Conservation (phyloP, 2,329 filamentous ascomycete species). For the Harringtonia lauricola region DNA sequence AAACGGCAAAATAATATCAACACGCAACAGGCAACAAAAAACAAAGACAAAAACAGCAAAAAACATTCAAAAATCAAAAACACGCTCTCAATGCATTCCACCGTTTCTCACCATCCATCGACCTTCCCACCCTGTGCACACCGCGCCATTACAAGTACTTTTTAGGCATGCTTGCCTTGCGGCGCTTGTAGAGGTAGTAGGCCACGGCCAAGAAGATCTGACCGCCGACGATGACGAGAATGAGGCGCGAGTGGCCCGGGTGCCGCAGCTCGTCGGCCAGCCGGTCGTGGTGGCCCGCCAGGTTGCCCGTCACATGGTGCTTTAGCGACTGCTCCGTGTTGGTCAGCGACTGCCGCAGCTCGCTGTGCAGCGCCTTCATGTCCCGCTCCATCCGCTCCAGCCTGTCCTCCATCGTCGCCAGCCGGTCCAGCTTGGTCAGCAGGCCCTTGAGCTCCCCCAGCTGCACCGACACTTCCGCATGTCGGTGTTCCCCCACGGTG, state of each 20-base stretch:
- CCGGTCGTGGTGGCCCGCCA: conserved; percentile 33
- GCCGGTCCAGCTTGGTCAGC: conserved; percentile 31
- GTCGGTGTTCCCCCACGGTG: conserved; percentile 41
- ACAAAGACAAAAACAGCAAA: background rate
- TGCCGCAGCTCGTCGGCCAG: conserved; percentile 33
- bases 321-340: conserved; percentile 41
- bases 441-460: conserved; percentile 35
- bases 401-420: conserved; percentile 27
- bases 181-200: conserved; percentile 72
- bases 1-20: no score
- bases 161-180: conserved; percentile 68
- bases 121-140: no score
- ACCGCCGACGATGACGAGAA: conserved; percentile 62
- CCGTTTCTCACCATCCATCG: no score
- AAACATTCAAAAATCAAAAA: no score
- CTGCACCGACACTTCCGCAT: conserved; percentile 40
- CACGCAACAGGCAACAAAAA: background rate
- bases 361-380: conserved; percentile 43
- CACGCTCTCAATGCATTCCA: no score
- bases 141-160: conserved; percentile 83
- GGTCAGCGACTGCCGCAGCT: conserved; percentile 37
- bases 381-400: conserved; percentile 43
- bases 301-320: conserved; percentile 29
- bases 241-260: conserved; percentile 40
- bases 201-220: conserved; percentile 59